These are phyloP conservation scores for Diospyros lotus DNA, from an alignment of 148 eudicot species.

Conservation along the genomic window DNA sequence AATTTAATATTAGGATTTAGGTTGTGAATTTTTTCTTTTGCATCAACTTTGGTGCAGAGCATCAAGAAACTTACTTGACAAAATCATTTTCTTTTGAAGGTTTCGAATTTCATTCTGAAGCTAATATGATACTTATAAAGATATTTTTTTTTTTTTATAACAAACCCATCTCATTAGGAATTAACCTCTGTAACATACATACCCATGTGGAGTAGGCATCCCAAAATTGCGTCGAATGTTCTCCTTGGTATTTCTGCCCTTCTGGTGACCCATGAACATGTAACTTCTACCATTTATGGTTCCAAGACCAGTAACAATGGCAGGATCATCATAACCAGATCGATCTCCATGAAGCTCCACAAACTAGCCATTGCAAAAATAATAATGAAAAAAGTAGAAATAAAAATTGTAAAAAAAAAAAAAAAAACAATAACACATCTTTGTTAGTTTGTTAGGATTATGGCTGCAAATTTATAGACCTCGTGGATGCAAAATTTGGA, in stretches of 20 bases:
- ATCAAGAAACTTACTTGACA: background rate
- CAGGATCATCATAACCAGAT: slow-evolving; percentile 90
- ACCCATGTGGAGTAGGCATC: slow-evolving; percentile 99
- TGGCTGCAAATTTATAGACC: background rate
- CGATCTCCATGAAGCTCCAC: slow-evolving; percentile 95
- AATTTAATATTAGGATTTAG: background rate
- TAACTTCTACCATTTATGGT: slow-evolving; percentile 67
- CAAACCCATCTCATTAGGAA: background rate
- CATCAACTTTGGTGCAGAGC: no score
- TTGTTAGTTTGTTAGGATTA: background rate
- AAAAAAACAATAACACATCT: background rate
- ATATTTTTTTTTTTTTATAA: background rate
- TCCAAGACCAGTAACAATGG: slow-evolving; percentile 83
- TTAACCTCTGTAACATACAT: slow-evolving; percentile 22
- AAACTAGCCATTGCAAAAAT: slow-evolving; percentile 37
- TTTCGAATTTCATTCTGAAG: background rate
- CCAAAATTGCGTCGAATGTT: slow-evolving; percentile 79
- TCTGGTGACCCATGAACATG: slow-evolving; percentile 91
- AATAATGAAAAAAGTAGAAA: no score
- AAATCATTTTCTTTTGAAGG: background rate
- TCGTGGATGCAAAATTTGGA: background rate
- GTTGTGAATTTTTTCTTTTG: background rate
- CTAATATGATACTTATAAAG: background rate
- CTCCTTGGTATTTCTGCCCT: slow-evolving; percentile 90
- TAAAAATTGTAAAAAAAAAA: no score